Percentiles rank a stretch among this genome's conserved stretches.
Evolutionary conservation across 805 yeast genomes (phyloP).

Genomic region (Kazachstania taianensis): DNA sequence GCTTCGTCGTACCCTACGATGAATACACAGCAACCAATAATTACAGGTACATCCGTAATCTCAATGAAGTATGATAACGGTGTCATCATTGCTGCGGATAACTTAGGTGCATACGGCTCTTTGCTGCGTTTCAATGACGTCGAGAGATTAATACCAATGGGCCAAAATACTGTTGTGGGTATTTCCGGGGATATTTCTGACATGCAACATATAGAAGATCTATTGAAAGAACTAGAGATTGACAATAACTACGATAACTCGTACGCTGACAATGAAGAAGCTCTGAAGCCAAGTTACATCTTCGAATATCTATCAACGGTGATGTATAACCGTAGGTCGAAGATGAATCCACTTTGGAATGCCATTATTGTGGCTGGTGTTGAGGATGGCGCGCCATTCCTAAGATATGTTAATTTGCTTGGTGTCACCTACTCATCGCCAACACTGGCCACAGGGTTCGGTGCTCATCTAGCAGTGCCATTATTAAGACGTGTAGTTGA

Average conservation of each 20-base stretch:
- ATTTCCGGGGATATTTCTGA: constrained; percentile 92
- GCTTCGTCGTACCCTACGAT: constrained; percentile 59
- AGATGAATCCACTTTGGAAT: constrained; percentile 96
- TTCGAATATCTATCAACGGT: constrained; percentile 81
- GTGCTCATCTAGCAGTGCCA: constrained; percentile 90
- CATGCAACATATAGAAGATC: constrained; percentile 69
- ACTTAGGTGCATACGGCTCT: constrained; percentile 88
- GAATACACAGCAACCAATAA: constrained; percentile 89
- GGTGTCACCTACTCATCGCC: constrained; percentile 89
- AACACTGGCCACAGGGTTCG: constrained; percentile 91
- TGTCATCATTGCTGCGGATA: constrained; percentile 89
- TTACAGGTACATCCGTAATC: constrained; percentile 93
- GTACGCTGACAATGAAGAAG: constrained; percentile 38
- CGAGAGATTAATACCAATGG: constrained; percentile 79
- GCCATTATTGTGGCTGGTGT: constrained; percentile 86
- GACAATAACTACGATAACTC: constrained; percentile 67
- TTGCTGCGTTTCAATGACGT: constrained; percentile 75
- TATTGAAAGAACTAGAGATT: constrained; percentile 67
- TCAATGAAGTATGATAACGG: constrained; percentile 88
- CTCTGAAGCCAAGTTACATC: constrained; percentile 74
- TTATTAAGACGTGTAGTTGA: constrained; percentile 77
- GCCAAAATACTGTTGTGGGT: constrained; percentile 81
- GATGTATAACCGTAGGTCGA: constrained; percentile 77
- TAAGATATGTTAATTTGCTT: constrained; percentile 78
- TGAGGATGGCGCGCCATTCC: constrained; percentile 59